Percentiles rank a stretch among this genome's conserved stretches.
phyloP scores from a whole-genome alignment of 2,329 filamentous ascomycete genomes.

The Microsporum ferrugineum region DNA sequence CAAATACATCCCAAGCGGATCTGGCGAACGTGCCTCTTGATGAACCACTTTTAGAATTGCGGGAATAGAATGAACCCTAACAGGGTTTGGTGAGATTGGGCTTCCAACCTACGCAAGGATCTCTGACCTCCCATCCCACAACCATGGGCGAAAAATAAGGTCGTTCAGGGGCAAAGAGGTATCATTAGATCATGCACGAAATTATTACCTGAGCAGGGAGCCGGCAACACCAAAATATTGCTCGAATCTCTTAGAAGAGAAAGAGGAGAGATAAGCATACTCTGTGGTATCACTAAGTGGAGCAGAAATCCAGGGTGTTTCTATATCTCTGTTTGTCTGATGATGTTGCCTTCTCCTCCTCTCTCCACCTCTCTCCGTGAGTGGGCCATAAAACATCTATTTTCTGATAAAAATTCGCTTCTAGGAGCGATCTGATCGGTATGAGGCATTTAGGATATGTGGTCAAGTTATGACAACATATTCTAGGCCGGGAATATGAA shows the following conservation, averaged over 20 bases:
- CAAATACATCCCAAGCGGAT: neutral
- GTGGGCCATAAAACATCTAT: neutral
- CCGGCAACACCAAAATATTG: neutral
- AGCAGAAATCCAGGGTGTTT: neutral
- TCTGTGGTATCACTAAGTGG: neutral
- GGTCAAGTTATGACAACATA: neutral
- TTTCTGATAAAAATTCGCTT: neutral
- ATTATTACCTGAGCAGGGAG: neutral
- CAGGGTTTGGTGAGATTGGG: neutral
- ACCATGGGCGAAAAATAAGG: neutral
- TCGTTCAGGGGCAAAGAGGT: neutral
- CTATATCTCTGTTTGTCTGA: neutral
- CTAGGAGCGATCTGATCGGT: neutral
- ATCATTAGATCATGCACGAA: slow-evolving; percentile 1
- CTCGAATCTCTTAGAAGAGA: neutral
- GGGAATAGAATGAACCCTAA: slow-evolving; percentile 1
- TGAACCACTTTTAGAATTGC: neutral
- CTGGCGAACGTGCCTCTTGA: neutral
- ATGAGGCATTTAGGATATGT: neutral
- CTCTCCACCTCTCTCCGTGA: neutral
- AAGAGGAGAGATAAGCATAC: neutral
- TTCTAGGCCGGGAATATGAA: neutral
- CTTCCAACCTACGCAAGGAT: neutral
- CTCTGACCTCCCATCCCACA: neutral
- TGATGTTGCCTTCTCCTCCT: neutral